These are phyloP conservation scores for Aspergillus incahuasiensis DNA, from an alignment of 495 filamentous ascomycete genomes.

Conservation along the genomic window DNA sequence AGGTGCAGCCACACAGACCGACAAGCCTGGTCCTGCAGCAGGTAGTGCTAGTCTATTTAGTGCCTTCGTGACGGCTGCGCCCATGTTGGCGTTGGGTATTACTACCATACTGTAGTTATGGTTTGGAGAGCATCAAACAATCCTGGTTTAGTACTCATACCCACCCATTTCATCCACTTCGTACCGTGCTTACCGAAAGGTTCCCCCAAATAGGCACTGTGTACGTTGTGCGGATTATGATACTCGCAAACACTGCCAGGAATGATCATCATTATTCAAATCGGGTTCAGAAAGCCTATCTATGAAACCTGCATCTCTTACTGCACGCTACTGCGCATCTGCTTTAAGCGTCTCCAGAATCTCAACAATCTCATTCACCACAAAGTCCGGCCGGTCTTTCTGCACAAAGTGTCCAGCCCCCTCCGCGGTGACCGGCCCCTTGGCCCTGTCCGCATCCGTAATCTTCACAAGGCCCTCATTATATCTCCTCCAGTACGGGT, in stretches of 20 bases:
- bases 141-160: too few relatives aligned
- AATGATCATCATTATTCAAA: too few relatives aligned
- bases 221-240: too few relatives aligned
- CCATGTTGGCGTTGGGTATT: neutral
- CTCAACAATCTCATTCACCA: conserved; percentile 41
- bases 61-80: neutral
- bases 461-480: conserved; percentile 52
- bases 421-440: conserved; percentile 48
- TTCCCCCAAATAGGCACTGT: too few relatives aligned
- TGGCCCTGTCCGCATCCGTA: conserved; percentile 32
- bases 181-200: too few relatives aligned
- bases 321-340: too few relatives aligned
- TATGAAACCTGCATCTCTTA: too few relatives aligned
- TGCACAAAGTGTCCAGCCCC: conserved; percentile 61
- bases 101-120: neutral
- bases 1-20: neutral
- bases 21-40: neutral
- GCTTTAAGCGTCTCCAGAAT: conserved; percentile 22
- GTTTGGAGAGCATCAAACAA: too few relatives aligned
- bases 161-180: too few relatives aligned
- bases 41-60: neutral
- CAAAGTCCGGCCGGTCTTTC: conserved; percentile 55
- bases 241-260: too few relatives aligned
- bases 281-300: too few relatives aligned
- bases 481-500: conserved; percentile 53